These are phyloP conservation scores for Kwoniella newhampshirensis DNA, from an alignment of 768 basidiomycete species.

Conservation along the genomic window DNA sequence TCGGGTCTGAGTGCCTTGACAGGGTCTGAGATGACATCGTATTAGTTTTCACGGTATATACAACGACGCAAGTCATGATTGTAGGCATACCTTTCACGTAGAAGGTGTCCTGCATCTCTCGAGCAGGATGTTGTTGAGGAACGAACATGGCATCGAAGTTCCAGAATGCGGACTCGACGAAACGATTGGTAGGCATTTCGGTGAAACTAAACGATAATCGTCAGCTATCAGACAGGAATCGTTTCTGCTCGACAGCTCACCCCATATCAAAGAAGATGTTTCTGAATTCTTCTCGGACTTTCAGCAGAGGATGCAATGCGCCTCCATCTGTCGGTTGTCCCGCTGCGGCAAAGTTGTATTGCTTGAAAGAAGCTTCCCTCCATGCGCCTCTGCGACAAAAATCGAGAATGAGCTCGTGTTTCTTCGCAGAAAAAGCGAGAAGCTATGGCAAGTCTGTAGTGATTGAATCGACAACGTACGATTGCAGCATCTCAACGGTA, in stretches of 20 bases:
- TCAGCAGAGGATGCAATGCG: constrained; percentile 90
- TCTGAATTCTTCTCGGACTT: constrained; percentile 95
- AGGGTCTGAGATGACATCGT: constrained; percentile 62
- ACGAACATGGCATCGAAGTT: constrained; percentile 98
- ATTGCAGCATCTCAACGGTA: constrained; percentile 88
- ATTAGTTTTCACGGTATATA: background rate
- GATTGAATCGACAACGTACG: constrained; percentile 60
- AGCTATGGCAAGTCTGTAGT: no score
- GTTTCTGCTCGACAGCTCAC: no score
- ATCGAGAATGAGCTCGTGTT: constrained; percentile 5
- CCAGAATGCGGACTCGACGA: constrained; percentile 98
- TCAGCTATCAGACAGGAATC: constrained; percentile 6
- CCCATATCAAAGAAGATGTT: constrained; percentile 99
- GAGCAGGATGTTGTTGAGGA: constrained; percentile 96
- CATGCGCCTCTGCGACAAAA: constrained; percentile 72
- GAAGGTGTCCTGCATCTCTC: constrained; percentile 97
- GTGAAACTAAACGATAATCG: constrained; percentile 66
- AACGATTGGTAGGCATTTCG: constrained; percentile 95
- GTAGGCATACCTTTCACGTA: constrained; percentile 75
- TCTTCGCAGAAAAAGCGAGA: background rate
- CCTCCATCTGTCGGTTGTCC: constrained; percentile 86
- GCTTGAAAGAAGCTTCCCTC: constrained; percentile 92
- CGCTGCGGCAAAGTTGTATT: constrained; percentile 98
- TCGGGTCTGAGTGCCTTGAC: constrained; percentile 71
- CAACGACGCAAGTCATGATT: background rate